phyloP scores from a whole-genome alignment of 2,329 filamentous ascomycete genomes.

The Ascocoryne sarcoides region DNA sequence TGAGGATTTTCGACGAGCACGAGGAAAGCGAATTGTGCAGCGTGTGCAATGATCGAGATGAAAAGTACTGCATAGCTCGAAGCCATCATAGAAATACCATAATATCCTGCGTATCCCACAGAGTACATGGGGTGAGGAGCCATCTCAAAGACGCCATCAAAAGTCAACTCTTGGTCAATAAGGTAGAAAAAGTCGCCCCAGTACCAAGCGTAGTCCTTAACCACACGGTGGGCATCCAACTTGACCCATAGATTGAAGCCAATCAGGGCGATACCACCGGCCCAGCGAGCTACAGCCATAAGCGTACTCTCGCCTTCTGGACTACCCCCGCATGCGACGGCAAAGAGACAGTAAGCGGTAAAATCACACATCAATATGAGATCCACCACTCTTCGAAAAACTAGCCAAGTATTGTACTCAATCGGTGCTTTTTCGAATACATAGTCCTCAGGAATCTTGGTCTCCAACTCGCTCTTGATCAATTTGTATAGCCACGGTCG shows the following conservation, averaged over 20 bases:
- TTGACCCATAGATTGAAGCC: constrained; percentile 98
- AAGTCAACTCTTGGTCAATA: constrained; percentile 94
- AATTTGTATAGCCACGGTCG: constrained; percentile 74
- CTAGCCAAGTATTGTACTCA: constrained; percentile 98
- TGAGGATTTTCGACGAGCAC: constrained; percentile 91
- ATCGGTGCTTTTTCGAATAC: constrained; percentile 85
- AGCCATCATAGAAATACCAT: constrained; percentile 96
- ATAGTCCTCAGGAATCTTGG: constrained; percentile 91
- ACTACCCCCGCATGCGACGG: constrained; percentile 72
- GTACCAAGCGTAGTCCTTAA: constrained; percentile 99
- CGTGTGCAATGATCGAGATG: constrained; percentile 91
- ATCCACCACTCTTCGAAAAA: constrained; percentile 92
- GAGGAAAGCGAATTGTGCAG: constrained; percentile 89
- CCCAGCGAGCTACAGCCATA: constrained; percentile 69
- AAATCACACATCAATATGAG: constrained; percentile 99
- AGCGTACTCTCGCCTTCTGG: constrained; percentile 63
- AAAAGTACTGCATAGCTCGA: constrained; percentile 96
- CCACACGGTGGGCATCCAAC: constrained; percentile 90
- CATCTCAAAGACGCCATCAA: constrained; percentile 98
- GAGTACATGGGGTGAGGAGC: constrained; percentile 99
- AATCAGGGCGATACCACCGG: constrained; percentile 66
- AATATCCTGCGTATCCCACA: constrained; percentile 95
- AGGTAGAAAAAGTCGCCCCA: constrained; percentile 99
- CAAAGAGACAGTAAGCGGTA: constrained; percentile 91
- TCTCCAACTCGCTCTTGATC: constrained; percentile 82